Evolutionary conservation across 106 monocot genomes (phyloP), one percentile per base, ranked within the genome.

Genomic region (Apostasia shenzhenica): DNA sequence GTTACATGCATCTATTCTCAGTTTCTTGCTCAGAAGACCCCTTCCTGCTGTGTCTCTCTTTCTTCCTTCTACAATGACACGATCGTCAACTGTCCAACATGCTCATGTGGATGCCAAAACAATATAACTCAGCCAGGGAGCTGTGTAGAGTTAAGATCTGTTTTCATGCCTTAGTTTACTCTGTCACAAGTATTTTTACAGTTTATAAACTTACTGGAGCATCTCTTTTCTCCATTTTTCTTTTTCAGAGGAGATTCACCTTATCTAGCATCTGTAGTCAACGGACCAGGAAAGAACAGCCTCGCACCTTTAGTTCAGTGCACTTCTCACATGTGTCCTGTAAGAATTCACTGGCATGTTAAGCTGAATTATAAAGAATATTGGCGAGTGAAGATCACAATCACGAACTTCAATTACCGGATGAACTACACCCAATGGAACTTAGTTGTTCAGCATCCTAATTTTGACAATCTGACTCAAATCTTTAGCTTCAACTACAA

Each of bases 51-150:
- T 51, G 94, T 94, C 53, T 90, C 94, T 10, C 85, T 94, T 69
- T 94, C 94, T 43, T 90, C 94, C 55, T 94, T 94, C 76, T 91
- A 94, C 73, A 94, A 91, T 63, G 77, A 94, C 6, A 94, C 84
- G 14, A 85, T 91, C 41, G 83, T 91, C 48, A 83, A 81, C 44
- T 94, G 94, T 75, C 94, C 94, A 14, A 85, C 79, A 1, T 94
- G 94, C 53, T 47, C 87, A 13, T 94, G 94, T 73, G 91, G 94
- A 14, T 94, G 94, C 67, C 80, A 81, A 73, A 91, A 85, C 39
- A 94, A 87, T 66, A 70, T 72, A 63, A 79, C 84, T 68, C 75
- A 84, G 55, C 92, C 92, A 63, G 91, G 88, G 80, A 87, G 85
- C 80, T 91, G 94, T 67, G 85, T 88, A 2, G 88, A 94, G 90